These are phyloP conservation scores for Solanum lignicaule DNA, from an alignment of 257 asterid genomes.

Conservation along the genomic window DNA sequence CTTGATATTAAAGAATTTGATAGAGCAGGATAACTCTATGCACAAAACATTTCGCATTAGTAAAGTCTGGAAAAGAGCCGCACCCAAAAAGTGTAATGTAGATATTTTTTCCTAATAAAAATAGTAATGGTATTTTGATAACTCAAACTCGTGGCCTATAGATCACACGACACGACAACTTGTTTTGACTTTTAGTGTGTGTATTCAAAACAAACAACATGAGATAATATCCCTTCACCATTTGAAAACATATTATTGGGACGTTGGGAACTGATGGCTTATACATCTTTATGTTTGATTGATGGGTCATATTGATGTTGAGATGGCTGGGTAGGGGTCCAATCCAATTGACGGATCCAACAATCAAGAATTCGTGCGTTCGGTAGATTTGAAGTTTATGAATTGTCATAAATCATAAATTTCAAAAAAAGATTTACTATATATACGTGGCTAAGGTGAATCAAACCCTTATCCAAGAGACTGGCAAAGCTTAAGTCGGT, in stretches of 20 bases:
- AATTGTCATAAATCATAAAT: neutral
- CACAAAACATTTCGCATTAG: neutral
- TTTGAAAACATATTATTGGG: neutral
- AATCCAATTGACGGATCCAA: neutral
- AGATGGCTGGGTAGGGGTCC: neutral
- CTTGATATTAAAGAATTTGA: neutral
- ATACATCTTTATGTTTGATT: neutral
- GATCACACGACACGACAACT: neutral
- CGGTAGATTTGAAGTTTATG: neutral
- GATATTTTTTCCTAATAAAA: no score
- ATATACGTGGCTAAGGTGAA: neutral
- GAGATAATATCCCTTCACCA: neutral
- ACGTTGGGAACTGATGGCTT: neutral
- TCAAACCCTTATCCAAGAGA: neutral
- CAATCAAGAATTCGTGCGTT: accelerated
- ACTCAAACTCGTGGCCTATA: neutral
- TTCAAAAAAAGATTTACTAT: neutral
- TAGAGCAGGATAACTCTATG: neutral
- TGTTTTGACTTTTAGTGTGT: neutral
- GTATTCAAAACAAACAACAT: neutral
- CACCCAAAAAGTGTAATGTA: no score
- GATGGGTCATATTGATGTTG: neutral
- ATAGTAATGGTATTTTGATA: accelerated
- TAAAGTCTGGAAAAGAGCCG: accelerated
- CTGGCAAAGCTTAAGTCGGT: neutral